Conservation (phyloP, 1,139 yeast species). For the Hansenula lynferdii region DNA sequence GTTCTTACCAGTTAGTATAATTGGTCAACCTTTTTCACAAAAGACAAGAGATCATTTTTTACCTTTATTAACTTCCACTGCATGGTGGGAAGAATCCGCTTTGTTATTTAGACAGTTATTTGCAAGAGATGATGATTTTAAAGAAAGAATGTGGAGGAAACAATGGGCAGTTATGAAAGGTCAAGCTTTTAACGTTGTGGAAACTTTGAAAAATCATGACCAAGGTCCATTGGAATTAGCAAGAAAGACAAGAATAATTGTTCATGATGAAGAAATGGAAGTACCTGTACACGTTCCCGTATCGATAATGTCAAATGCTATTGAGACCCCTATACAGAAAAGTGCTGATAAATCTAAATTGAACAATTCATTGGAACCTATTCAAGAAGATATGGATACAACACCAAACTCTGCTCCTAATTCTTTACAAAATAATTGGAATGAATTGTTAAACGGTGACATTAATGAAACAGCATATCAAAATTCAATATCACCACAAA, state of each 20-base stretch:
- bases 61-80: conserved; percentile 51
- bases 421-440: conserved; percentile 25
- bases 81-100: conserved; percentile 70
- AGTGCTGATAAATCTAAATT: neutral
- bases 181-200: conserved; percentile 74
- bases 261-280: conserved; percentile 59
- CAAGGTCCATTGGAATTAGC: conserved; percentile 71
- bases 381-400: conserved; percentile 6
- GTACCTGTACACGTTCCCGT: conserved; percentile 43
- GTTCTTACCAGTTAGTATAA: conserved; percentile 55
- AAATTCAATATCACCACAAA: conserved; percentile 1
- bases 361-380: conserved; percentile 2
- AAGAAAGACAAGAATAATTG: conserved; percentile 49
- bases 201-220: conserved; percentile 48
- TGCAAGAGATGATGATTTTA: conserved; percentile 55
- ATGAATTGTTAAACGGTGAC: conserved; percentile 23
- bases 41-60: conserved; percentile 54
- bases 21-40: conserved; percentile 64
- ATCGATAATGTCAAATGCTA: conserved; percentile 28
- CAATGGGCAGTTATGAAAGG: conserved; percentile 75
- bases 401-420: neutral
- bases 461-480: conserved; percentile 21
- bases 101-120: conserved; percentile 43
- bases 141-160: conserved; percentile 59
- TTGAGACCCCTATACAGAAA: conserved; percentile 26